A percentile compares a stretch with the other conserved stretches of the same genome.
Evolutionary conservation across 2,329 filamentous ascomycete species (phyloP).

Genomic region (Nemania sp.): DNA sequence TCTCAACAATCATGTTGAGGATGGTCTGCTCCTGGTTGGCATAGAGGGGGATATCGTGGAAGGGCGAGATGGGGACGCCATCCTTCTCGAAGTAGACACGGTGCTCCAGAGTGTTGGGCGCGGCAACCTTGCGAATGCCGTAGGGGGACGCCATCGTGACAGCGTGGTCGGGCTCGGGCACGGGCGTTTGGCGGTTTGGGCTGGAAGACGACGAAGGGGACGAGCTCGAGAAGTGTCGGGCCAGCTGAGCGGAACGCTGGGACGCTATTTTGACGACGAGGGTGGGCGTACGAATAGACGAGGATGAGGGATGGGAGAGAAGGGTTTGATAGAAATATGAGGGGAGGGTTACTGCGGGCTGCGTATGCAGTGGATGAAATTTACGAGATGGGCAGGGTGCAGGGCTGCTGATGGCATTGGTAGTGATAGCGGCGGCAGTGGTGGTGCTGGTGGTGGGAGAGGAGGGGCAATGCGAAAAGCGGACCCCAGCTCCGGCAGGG

Average conservation of each 20-base stretch:
- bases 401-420: not conserved
- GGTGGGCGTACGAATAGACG: slow-evolving; percentile 14
- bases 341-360: slow-evolving; percentile 25
- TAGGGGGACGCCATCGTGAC: slow-evolving; percentile 68
- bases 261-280: slow-evolving; percentile 50
- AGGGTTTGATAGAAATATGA: slow-evolving; percentile 7
- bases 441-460: slow-evolving; percentile 12
- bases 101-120: slow-evolving; percentile 93
- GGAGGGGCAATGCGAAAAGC: slow-evolving; percentile 17
- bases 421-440: not conserved
- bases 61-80: slow-evolving; percentile 89
- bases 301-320: not conserved
- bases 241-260: slow-evolving; percentile 58
- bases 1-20: slow-evolving; percentile 99
- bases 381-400: slow-evolving; percentile 22
- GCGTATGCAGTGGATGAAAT: slow-evolving; percentile 30
- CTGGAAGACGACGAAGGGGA: slow-evolving; percentile 35
- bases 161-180: slow-evolving; percentile 7
- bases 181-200: slow-evolving; percentile 23
- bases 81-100: slow-evolving; percentile 98
- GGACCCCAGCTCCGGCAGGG: slow-evolving; percentile 29
- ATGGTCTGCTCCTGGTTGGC: slow-evolving; percentile 95
- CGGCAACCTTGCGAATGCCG: slow-evolving; percentile 82
- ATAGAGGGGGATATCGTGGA: slow-evolving; percentile 98
- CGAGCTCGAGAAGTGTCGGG: slow-evolving; percentile 56